Conservation (phyloP, 768 basidiomycete species). For the Mycena leptocephala region DNA sequence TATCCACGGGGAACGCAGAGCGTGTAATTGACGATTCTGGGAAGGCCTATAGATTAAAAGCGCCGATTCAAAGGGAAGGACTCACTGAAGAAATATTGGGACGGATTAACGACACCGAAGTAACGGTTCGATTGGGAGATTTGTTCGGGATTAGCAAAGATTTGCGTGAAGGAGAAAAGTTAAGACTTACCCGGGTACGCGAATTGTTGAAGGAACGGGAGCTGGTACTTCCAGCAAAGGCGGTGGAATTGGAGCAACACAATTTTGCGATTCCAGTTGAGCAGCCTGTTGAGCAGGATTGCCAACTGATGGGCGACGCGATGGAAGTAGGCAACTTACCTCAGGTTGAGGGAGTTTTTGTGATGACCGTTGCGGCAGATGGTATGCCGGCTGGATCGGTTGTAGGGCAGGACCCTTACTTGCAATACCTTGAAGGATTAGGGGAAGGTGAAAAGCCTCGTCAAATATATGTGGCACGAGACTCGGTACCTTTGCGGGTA, state of each 20-base stretch:
- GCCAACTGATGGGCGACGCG: no score
- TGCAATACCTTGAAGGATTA: conserved; percentile 28
- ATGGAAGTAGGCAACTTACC: conserved; percentile 16
- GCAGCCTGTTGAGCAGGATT: not conserved
- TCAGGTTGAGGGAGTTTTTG: conserved; percentile 12
- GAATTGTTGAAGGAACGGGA: not conserved
- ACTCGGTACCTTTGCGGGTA: conserved; percentile 21
- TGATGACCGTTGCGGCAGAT: not conserved
- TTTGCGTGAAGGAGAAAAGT: conserved; percentile 15
- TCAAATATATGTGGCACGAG: conserved; percentile 18
- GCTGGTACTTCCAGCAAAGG: not conserved
- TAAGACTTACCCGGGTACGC: conserved; percentile 1
- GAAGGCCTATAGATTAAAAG: conserved; percentile 17
- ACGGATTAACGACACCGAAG: conserved; percentile 24
- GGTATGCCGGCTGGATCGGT: conserved; percentile 17
- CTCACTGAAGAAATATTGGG: conserved; percentile 19
- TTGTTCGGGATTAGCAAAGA: conserved; percentile 26
- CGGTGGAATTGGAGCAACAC: not conserved
- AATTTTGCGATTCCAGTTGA: not conserved
- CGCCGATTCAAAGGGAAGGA: conserved; percentile 26
- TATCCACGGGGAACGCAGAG: not conserved
- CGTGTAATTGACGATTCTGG: not conserved
- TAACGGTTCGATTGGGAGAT: conserved; percentile 15
- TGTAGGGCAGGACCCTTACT: conserved; percentile 22
- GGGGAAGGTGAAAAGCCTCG: not conserved